A percentile compares a stretch with the other conserved stretches of the same genome.
These are phyloP conservation scores for Magnusiomyces tetraspermus DNA, from an alignment of 1,139 yeast genomes.

Conservation along the genomic window DNA sequence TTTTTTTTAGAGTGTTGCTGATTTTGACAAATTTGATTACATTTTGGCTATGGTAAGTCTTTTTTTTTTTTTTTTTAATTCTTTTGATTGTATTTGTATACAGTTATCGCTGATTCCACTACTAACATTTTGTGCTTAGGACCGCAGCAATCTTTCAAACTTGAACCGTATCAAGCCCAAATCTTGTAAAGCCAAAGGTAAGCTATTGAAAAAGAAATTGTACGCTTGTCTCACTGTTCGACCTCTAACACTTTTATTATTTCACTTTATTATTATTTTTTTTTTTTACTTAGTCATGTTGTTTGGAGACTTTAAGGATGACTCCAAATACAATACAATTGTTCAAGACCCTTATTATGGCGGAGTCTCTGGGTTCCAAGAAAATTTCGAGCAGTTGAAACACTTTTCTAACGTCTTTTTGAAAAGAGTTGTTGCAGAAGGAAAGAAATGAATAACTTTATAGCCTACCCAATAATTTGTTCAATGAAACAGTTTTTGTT, in stretches of 20 bases:
- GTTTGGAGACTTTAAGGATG: constrained; percentile 71
- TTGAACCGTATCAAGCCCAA: constrained; percentile 53
- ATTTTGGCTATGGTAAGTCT: constrained; percentile 58
- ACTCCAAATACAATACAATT: constrained; percentile 41
- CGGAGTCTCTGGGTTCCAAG: constrained; percentile 71
- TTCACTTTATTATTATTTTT: not conserved
- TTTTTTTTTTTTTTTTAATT: not conserved
- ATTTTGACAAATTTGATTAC: constrained; percentile 68
- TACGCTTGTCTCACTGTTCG: too few relatives aligned
- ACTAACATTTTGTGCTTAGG: constrained; percentile 26
- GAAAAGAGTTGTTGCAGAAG: too few relatives aligned
- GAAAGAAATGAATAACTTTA: too few relatives aligned
- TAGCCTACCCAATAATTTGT: too few relatives aligned
- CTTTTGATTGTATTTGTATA: not conserved
- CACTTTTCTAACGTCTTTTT: constrained; percentile 42
- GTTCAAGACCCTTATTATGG: constrained; percentile 93
- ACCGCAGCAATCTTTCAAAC: constrained; percentile 53
- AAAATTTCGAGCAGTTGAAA: constrained; percentile 59
- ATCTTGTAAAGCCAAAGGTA: constrained; percentile 36
- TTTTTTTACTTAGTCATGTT: constrained; percentile 28
- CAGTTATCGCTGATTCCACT: not conserved
- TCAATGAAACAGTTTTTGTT: too few relatives aligned
- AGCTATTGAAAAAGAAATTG: constrained; percentile 24
- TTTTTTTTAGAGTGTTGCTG: constrained; percentile 28
- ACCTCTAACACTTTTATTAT: not conserved